Base-by-base conservation (phyloP, 1,284 basidiomycete genomes). In the Apiotrichum mycotoxinovorans region DNA sequence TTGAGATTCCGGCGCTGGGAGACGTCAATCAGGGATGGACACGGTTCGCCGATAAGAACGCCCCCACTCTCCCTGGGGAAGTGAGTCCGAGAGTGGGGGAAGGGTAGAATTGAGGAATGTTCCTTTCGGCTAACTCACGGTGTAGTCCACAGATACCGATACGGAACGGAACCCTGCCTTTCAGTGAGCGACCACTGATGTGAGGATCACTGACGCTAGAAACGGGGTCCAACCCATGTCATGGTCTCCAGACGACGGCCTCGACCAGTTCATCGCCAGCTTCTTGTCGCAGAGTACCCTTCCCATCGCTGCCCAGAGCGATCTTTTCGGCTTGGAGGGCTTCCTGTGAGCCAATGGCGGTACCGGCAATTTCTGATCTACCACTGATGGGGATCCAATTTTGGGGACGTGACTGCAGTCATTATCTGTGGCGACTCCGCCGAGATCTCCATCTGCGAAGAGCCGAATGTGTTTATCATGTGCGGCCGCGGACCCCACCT, bases 1-100 rank as follows among this genome's bases (percentile, higher is more conserved):
- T 35, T 14, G 52, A 56, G 15, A 23, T 56, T 1, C 45, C 58
- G 8, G 46, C 51, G 1, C 20, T 56, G 18, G 54, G 48, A 8
- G 48, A 54, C 27, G 30, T 34, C 30, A 12, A 47, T 11, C 27
- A 33, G 27, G 14, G 20, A 20, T 52, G 41, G 22, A 11, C 20
- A 9, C 20, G 40, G n/a, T 4, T 20, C n/a, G 9, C 20, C 20
- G 20, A 41, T 41, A 38, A 38, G 15, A 18, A 38, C 17, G 15
- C 17, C 37, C 37, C 37, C 37, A 38, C 37, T 18, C 17, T 8
- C 17, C 8, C 2, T 14, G 37, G 15, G 18, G 37, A 15, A 18
- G 37, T 38, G 37, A n/a, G 37, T 30, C 7, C 7, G 30, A 30
- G 30, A 30, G 30, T 30, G 30, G 30, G 30, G 30, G 30, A 30